Base-by-base conservation (phyloP, 1,139 yeast species). In the Protomyces inouyei region DNA sequence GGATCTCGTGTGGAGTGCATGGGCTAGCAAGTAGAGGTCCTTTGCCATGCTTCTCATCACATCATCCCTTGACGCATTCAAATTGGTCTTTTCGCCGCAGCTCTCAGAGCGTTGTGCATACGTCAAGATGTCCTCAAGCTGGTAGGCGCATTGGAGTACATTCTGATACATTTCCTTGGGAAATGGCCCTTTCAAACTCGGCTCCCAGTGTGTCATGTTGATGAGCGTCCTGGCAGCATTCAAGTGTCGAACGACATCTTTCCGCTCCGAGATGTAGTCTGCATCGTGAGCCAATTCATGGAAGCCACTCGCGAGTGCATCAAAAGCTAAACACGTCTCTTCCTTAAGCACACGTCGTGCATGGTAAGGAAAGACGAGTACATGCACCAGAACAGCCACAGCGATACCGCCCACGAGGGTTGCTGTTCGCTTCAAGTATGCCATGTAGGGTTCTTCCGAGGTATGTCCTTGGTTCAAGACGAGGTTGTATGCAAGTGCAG, bases 401-500 rank as follows among this genome's bases (percentile, higher is more conserved):
- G 40, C 48, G 8, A 54, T 54, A 23, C 57, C 57, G 3, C 21
- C 35, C 8, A 54, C 23, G 12, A 36, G 57, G 23, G 57, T 54
- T 12, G 51, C 57, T 23, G 57, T 38, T 23, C 57, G 46, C 25
- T 54, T 54, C 37, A 40, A n/a, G 21, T 23, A 54, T 3, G 57
- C 57, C n/a, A 54, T 28, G 32, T 43, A 54, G 16, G 51, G 51
- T 32, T 54, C 38, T 23, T 37, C 57, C 12, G 48, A 16, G 5
- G 48, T 16, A 18, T 54, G 25, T 12, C 57, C 57, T 9, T 18
- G 25, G 5, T 43, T 43, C 12, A 54, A 48, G 9, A 54, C 57
- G 36, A 54, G 51, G 21, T 54, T 54, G 40, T 54, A 54, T 38
- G 57, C 46, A n/a, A 54, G 51, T 21, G 57, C 57, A 14, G 57